A percentile compares a stretch with the other conserved stretches of the same genome.
phyloP scores from a whole-genome alignment of 352 stramenopile genomes.

The Phytophthora quininea region DNA sequence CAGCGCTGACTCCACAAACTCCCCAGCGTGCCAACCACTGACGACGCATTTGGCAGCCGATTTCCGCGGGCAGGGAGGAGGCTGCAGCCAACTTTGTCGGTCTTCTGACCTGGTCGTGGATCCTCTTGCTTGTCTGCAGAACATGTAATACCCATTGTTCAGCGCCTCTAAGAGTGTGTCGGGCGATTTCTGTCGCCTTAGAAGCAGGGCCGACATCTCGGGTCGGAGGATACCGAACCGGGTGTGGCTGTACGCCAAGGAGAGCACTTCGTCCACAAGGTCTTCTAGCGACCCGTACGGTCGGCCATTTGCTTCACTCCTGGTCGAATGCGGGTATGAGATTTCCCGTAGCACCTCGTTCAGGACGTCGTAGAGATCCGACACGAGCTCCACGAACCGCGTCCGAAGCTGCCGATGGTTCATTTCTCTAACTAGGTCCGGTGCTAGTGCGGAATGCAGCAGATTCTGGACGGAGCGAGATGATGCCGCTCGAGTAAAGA shows the following conservation, averaged over 20 bases:
- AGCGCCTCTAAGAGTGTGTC: conserved; percentile 5
- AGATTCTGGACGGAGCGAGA: conserved; percentile 9
- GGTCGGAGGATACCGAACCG: conserved; percentile 16
- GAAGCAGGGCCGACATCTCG: conserved; percentile 11
- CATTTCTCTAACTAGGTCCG: background rate
- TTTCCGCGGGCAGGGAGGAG: background rate
- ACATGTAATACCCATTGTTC: conserved; percentile 6
- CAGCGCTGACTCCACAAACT: conserved; percentile 29
- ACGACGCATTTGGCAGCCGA: background rate
- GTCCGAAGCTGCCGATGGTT: conserved; percentile 5
- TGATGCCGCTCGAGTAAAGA: conserved; percentile 24
- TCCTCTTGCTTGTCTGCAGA: conserved; percentile 1
- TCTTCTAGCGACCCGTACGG: conserved; percentile 2
- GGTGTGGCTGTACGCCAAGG: conserved; percentile 27
- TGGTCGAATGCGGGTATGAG: background rate
- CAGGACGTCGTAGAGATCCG: conserved; percentile 25
- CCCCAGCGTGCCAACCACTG: background rate
- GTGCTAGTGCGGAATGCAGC: conserved; percentile 6
- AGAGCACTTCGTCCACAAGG: conserved; percentile 41
- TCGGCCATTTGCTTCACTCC: background rate
- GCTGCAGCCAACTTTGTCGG: too few relatives aligned
- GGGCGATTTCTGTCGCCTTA: conserved; percentile 1
- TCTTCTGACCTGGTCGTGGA: too few relatives aligned
- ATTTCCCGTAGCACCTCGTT: conserved; percentile 10
- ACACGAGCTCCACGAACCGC: conserved; percentile 19